Evolutionary conservation across 805 yeast genomes (phyloP).

Genomic region (Nakazawaea ernobii): DNA sequence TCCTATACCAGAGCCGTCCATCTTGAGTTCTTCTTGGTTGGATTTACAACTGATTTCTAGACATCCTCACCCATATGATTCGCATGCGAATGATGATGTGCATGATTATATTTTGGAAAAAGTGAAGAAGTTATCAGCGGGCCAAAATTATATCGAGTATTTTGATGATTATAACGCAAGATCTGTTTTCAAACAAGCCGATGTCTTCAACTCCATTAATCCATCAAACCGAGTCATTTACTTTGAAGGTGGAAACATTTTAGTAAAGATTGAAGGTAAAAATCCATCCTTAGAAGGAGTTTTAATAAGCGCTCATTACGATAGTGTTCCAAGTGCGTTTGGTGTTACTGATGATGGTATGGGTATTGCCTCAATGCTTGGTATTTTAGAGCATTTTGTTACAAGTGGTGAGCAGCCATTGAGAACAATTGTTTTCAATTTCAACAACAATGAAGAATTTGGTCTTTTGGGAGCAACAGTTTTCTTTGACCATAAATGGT

Average conservation of each 20-base stretch:
- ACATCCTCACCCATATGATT: constrained; percentile 71
- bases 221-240: constrained; percentile 49
- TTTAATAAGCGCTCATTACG: constrained; percentile 79
- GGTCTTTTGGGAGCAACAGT: constrained; percentile 79
- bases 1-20: constrained; percentile 36
- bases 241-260: constrained; percentile 77
- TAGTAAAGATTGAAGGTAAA: constrained; percentile 68
- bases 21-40: constrained; percentile 50
- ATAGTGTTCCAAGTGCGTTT: constrained; percentile 78
- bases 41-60: constrained; percentile 66
- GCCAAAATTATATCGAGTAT: constrained; percentile 26
- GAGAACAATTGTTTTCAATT: constrained; percentile 73
- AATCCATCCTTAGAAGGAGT: constrained; percentile 57
- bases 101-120: constrained; percentile 56
- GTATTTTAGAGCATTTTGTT: constrained; percentile 49
- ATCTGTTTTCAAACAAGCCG: constrained; percentile 44
- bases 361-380: constrained; percentile 79
- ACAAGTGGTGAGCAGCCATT: constrained; percentile 41
- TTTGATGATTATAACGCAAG: constrained; percentile 36
- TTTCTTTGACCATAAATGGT: constrained; percentile 72
- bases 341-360: constrained; percentile 94
- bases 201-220: constrained; percentile 38
- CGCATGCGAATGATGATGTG: constrained; percentile 70
- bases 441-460: constrained; percentile 87
- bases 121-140: constrained; percentile 29